Evolutionary conservation across 2,329 filamentous ascomycete species (phyloP).

Genomic region (Hansfordia pulvinata): DNA sequence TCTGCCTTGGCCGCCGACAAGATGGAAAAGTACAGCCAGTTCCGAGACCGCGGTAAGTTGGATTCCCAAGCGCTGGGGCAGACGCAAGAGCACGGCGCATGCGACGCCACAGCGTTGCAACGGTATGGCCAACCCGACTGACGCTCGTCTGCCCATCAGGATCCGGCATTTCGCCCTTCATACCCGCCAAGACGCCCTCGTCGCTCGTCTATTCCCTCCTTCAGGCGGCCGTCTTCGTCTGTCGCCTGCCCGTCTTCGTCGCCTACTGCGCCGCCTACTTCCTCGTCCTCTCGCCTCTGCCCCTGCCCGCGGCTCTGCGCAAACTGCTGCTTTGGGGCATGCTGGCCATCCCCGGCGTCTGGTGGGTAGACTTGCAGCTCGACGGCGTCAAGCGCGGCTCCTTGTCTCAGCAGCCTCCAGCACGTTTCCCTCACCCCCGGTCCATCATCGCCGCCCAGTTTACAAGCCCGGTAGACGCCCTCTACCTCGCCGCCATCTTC

Average conservation of each 20-base stretch:
- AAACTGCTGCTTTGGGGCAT: conserved; percentile 83
- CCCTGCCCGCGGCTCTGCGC: conserved; percentile 46
- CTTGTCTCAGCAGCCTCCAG: conserved; percentile 57
- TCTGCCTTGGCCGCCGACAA: conserved; percentile 4
- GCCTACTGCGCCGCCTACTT: conserved; percentile 60
- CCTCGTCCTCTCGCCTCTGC: conserved; percentile 68
- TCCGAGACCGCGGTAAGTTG: conserved; percentile 71
- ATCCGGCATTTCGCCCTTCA: conserved; percentile 91
- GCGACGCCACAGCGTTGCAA: neutral
- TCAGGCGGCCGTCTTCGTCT: conserved; percentile 60
- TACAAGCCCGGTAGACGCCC: conserved; percentile 81
- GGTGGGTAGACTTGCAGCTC: conserved; percentile 98
- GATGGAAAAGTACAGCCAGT: conserved; percentile 96
- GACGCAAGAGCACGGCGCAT: no score
- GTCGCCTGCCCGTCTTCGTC: conserved; percentile 69
- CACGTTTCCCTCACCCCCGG: conserved; percentile 64
- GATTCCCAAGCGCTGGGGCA: no score
- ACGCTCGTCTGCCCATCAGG: no score
- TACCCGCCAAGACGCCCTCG: conserved; percentile 59
- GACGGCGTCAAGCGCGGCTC: conserved; percentile 92
- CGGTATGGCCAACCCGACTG: conserved; percentile 1
- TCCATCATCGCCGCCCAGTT: conserved; percentile 82
- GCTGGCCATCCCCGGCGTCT: conserved; percentile 79
- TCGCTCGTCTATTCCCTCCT: conserved; percentile 49
- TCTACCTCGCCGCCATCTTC: conserved; percentile 93